A percentile compares a stretch with the other conserved stretches of the same genome.
phyloP scores from a whole-genome alignment of 495 filamentous ascomycete species.

The Penicillium subrubescens region DNA sequence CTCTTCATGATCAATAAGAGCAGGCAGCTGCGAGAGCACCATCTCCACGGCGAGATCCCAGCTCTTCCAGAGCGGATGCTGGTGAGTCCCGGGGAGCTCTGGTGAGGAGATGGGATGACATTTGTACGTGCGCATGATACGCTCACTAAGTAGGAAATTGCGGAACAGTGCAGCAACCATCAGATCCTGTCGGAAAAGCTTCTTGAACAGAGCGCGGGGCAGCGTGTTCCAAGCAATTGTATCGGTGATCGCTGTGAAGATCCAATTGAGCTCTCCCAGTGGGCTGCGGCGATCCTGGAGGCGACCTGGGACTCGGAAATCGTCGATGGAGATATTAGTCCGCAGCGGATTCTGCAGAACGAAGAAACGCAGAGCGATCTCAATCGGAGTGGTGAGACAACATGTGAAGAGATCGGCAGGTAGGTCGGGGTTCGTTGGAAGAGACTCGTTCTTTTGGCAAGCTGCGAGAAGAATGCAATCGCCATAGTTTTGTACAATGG shows the following conservation, averaged over 20 bases:
- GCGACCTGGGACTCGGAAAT: conserved; percentile 77
- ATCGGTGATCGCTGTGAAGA: conserved; percentile 98
- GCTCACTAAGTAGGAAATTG: conserved; percentile 92
- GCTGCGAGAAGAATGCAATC: conserved; percentile 93
- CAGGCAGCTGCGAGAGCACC: conserved; percentile 86
- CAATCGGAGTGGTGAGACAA: conserved; percentile 94
- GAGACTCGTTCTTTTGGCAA: conserved; percentile 82
- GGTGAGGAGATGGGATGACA: conserved; percentile 92
- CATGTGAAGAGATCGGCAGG: conserved; percentile 96
- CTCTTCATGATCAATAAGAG: conserved; percentile 73
- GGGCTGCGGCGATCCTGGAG: conserved; percentile 93
- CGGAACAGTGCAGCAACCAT: conserved; percentile 98
- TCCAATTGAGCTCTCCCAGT: conserved; percentile 97
- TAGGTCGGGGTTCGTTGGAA: conserved; percentile 94
- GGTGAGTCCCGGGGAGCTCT: conserved; percentile 83
- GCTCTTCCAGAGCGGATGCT: conserved; percentile 93
- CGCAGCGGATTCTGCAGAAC: conserved; percentile 88
- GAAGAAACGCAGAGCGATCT: conserved; percentile 94
- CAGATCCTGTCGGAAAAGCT: conserved; percentile 95
- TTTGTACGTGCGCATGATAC: conserved; percentile 93
- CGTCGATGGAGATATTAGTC: conserved; percentile 71
- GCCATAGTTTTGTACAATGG: conserved; percentile 66
- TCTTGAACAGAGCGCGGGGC: conserved; percentile 86
- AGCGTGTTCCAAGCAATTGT: conserved; percentile 98
- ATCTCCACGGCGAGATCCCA: conserved; percentile 98